Percentiles rank a stretch among this genome's conserved stretches.
These are phyloP conservation scores for Arabidopsis suecica DNA, from an alignment of 345 rosid genomes.

Conservation along the genomic window DNA sequence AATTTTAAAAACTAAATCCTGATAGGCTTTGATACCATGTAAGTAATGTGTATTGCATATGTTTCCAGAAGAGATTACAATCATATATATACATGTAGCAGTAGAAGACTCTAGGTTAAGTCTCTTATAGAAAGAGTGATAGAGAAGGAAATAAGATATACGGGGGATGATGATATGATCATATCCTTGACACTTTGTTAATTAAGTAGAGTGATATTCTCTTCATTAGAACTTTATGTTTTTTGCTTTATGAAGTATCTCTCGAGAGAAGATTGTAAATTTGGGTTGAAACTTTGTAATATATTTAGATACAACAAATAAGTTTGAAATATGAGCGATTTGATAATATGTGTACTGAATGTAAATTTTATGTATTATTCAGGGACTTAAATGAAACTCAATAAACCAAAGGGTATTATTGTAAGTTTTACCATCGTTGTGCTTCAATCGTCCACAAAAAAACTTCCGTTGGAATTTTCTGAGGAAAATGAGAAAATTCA, in stretches of 20 bases:
- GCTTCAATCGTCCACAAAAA: slow-evolving; percentile 47
- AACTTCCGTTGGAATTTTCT: slow-evolving; percentile 39
- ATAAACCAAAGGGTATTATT: background rate
- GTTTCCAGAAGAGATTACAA: no score
- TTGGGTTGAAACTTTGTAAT: slow-evolving; percentile 40
- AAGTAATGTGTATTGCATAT: no score
- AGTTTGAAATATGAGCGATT: background rate
- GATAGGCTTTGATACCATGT: no score
- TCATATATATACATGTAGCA: no score
- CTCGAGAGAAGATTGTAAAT: slow-evolving; percentile 37
- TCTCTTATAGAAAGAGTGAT: no score
- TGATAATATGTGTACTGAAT: slow-evolving; percentile 23
- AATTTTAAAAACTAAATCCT: no score
- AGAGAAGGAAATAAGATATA: no score
- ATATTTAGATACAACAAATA: slow-evolving; percentile 34
- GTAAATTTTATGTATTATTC: background rate
- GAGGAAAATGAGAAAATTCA: slow-evolving; percentile 19
- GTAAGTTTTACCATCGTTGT: background rate
- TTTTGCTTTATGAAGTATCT: slow-evolving; percentile 20
- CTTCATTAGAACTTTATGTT: slow-evolving; percentile 11
- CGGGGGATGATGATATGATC: no score
- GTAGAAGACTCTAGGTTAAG: no score
- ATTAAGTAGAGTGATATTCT: slow-evolving; percentile 25
- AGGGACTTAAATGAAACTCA: slow-evolving; percentile 6
- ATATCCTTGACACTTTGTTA: no score